phyloP scores from a whole-genome alignment of 2,329 filamentous ascomycete genomes.

The Cercospora nicotianae region DNA sequence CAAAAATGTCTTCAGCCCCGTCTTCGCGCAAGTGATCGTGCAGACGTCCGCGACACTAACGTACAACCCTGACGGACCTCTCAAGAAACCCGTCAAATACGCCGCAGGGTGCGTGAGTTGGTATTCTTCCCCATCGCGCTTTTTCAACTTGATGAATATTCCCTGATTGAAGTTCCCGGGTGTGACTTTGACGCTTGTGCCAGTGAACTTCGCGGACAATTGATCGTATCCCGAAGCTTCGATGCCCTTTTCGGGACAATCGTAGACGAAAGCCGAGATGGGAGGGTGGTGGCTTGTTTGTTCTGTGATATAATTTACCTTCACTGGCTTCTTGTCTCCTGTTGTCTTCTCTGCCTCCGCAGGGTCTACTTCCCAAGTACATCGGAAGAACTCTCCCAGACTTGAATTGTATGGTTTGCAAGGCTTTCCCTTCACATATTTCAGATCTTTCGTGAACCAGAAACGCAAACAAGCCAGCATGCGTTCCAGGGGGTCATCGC shows the following conservation, averaged over 20 bases:
- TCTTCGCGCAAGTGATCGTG: constrained; percentile 86
- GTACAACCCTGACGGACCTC: constrained; percentile 69
- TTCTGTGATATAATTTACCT: constrained; percentile 91
- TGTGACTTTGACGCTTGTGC: constrained; percentile 86
- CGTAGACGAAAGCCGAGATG: constrained; percentile 91
- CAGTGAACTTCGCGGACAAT: constrained; percentile 95
- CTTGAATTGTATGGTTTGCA: constrained; percentile 99
- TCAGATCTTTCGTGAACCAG: constrained; percentile 98
- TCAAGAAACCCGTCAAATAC: constrained; percentile 81
- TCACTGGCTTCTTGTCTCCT: constrained; percentile 55
- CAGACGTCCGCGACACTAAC: constrained; percentile 88
- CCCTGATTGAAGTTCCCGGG: constrained; percentile 92
- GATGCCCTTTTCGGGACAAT: constrained; percentile 88
- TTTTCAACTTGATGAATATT: constrained; percentile 86
- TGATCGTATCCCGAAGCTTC: constrained; percentile 90
- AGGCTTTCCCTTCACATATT: constrained; percentile 97
- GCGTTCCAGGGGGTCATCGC: constrained; percentile 84
- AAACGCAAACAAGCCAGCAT: constrained; percentile 94
- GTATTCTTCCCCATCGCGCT: constrained; percentile 83
- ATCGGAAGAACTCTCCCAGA: constrained; percentile 96
- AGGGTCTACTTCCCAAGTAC: constrained; percentile 92
- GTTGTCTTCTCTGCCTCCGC: constrained; percentile 57
- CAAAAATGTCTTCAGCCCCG: constrained; percentile 85
- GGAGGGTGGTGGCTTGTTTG: constrained; percentile 98
- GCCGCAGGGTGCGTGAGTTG: constrained; percentile 94